A percentile compares a stretch with the other conserved stretches of the same genome.
Evolutionary conservation across 139 green algal species (phyloP).

Genomic region (Micractinium sp.): DNA sequence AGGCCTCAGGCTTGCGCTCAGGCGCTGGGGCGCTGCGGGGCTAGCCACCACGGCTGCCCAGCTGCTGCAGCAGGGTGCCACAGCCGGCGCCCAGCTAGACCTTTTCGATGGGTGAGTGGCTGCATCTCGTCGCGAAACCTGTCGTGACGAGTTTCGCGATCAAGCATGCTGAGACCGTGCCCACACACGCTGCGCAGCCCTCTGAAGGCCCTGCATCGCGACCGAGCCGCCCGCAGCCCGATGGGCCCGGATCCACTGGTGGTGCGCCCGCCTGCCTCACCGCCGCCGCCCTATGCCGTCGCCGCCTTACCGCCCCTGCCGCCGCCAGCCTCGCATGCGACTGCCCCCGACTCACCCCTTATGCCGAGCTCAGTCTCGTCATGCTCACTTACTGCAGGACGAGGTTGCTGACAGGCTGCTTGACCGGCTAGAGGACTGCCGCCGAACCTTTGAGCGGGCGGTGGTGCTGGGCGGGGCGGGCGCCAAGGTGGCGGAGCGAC

Average conservation of each 20-base stretch:
- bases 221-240: conserved; percentile 60
- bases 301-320: not conserved
- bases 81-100: not conserved
- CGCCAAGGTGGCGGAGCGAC: conserved; percentile 49
- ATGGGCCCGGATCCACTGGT: conserved; percentile 47
- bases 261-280: conserved; percentile 2
- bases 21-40: not conserved
- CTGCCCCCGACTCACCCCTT: too few species aligned
- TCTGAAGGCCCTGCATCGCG: conserved; percentile 69
- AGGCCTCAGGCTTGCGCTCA: not conserved
- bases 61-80: not conserved
- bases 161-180: not conserved
- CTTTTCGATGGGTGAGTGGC: conserved; percentile 42
- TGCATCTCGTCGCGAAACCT: not conserved
- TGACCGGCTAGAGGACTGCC: conserved; percentile 85
- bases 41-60: not conserved
- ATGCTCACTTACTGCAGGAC: conserved; percentile 49
- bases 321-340: conserved; percentile 1
- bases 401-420: conserved; percentile 76
- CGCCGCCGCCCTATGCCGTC: too few species aligned
- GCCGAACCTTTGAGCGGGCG: conserved; percentile 62
- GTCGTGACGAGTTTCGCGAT: not conserved
- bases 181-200: not conserved
- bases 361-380: not conserved
- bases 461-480: conserved; percentile 74